phyloP scores from a whole-genome alignment of 257 asterid genomes.

The Verbascum thapsus region DNA sequence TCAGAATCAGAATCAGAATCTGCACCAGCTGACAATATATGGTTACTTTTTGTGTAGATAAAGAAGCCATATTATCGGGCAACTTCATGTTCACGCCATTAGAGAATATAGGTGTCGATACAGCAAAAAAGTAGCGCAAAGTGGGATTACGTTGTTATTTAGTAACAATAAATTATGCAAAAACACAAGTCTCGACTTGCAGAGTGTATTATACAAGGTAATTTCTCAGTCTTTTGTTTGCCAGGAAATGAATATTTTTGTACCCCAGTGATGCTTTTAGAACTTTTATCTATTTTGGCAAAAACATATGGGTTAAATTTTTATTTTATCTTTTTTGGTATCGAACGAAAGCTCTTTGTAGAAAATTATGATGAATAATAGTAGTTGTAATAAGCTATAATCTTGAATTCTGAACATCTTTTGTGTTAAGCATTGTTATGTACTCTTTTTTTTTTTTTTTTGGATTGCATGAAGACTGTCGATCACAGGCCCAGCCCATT shows the following conservation, averaged over 20 bases:
- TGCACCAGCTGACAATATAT: conserved; percentile 10
- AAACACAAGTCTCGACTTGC: conserved; percentile 18
- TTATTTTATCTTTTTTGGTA: not conserved
- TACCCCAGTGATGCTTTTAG: conserved; percentile 8
- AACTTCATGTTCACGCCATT: conserved; percentile 79
- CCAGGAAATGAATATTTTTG: conserved; percentile 1
- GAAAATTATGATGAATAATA: not conserved
- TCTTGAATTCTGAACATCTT: not conserved
- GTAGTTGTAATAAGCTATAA: not conserved
- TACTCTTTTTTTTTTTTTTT: not conserved
- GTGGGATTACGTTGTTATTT: not conserved
- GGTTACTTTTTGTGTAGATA: conserved; percentile 49
- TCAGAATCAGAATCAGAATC: too few relatives aligned
- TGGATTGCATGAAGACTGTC: too few relatives aligned
- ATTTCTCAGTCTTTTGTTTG: conserved; percentile 19
- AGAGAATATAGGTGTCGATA: conserved; percentile 38
- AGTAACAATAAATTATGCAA: not conserved
- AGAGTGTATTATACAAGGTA: conserved; percentile 8
- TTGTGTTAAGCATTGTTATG: not conserved
- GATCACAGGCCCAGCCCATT: too few relatives aligned
- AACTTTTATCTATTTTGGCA: conserved; percentile 6
- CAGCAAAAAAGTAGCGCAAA: conserved; percentile 26
- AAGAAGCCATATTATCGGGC: conserved; percentile 73
- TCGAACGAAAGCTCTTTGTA: not conserved
- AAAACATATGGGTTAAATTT: not conserved